Conservation (phyloP, 192 early-diverging fungal genomes). For the Gonapodya sp. region DNA sequence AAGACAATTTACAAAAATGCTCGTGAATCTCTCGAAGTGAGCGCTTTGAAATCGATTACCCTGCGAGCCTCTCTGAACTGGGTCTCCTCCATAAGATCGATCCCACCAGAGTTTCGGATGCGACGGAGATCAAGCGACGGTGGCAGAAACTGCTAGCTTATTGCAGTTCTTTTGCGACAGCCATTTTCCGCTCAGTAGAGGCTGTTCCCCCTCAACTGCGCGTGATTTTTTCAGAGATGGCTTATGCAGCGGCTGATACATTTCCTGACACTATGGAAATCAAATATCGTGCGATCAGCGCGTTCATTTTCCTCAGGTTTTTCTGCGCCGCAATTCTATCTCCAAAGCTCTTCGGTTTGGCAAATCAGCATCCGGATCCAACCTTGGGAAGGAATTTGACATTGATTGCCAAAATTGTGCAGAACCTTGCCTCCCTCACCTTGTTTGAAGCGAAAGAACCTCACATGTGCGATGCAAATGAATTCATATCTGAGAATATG, state of each 20-base stretch:
- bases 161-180: slow-evolving; percentile 15
- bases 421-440: slow-evolving; percentile 48
- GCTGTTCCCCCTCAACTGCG: slow-evolving; percentile 17
- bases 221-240: slow-evolving; percentile 18
- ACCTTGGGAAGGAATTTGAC: slow-evolving; percentile 33
- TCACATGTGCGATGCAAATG: slow-evolving; percentile 40
- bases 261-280: slow-evolving; percentile 13
- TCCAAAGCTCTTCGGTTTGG: slow-evolving; percentile 40
- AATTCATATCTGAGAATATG: slow-evolving; percentile 34
- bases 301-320: slow-evolving; percentile 48
- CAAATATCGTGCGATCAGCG: slow-evolving; percentile 25
- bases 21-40: neutral
- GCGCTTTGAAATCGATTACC: neutral
- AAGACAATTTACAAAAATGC: slow-evolving; percentile 11
- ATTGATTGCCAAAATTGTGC: slow-evolving; percentile 46
- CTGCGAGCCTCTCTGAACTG: too few species aligned
- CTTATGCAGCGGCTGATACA: slow-evolving; percentile 15
- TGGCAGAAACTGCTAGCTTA: slow-evolving; percentile 12
- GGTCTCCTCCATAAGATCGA: slow-evolving; percentile 13
- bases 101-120: slow-evolving; percentile 21
- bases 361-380: slow-evolving; percentile 27
- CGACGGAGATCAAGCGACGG: slow-evolving; percentile 24
- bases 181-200: slow-evolving; percentile 13
- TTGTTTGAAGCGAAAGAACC: slow-evolving; percentile 47
- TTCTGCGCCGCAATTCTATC: slow-evolving; percentile 45